Evolutionary conservation across 2,329 filamentous ascomycete species (phyloP), one percentile per base, ranked within the genome.

Genomic region (Exserohilum turcica): DNA sequence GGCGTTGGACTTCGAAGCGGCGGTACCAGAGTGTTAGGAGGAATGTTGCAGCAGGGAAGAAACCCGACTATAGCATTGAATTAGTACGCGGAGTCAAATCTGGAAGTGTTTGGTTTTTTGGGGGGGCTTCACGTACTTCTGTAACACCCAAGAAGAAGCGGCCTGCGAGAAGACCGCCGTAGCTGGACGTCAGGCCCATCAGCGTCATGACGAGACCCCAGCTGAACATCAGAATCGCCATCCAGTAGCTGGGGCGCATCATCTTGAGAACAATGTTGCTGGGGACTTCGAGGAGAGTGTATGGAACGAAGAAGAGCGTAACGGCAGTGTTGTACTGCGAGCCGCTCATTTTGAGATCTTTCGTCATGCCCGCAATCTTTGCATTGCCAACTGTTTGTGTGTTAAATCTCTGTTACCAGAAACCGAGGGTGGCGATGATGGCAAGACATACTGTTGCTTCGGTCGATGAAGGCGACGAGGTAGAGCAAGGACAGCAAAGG

Each of bases 11-110:
- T 60, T 74, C 72, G 39, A 66, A 70, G 9, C 71, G 65, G 2
- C 64, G 64, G 42, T 74, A 74, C 71, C 72, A 74, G 6, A 72
- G 48, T 3, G 71, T 73, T 7, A 74, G 54, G 10, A 72, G 48
- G 43, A 72, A 73, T 0, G 83, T 82, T 63, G 89, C 87, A 16
- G 86, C 87, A 0, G 86, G 86, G 3, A 89, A 77, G 48, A 89
- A 75, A 0, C 86, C 86, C 28, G 82, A 81, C 66, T 68, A 38
- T 5, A 8, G 10, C 12, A 27, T 21, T 10, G n/a, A 32, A 36
- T 66, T 13, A 66, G 61, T 27, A 40, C 48, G n/a, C n/a, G 12
- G 35, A 39, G 21, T 13, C 3, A 29, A 40, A 1, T 12, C 2
- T 18, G 24, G n/a, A n/a, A n/a, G 13, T 31, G 13, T 16, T 16